A percentile compares a stretch with the other conserved stretches of the same genome.
phyloP scores from a whole-genome alignment of 768 basidiomycete species.

The Tricholoma bakamatsutake region DNA sequence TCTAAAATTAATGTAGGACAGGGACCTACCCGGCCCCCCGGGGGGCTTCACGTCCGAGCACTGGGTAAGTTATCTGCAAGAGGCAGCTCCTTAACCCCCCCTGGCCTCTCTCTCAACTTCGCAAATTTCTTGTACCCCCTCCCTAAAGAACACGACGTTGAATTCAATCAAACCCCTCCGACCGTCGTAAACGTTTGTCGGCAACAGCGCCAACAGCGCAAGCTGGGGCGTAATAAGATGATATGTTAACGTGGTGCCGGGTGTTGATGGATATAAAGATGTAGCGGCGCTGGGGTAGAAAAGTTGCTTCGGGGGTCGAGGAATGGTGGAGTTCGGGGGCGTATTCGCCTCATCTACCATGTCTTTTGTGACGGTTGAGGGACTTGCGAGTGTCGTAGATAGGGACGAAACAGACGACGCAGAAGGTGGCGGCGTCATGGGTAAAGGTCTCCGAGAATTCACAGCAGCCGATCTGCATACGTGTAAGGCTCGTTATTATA shows the following conservation, averaged over 20 bases:
- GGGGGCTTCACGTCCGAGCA: background rate
- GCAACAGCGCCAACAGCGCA: slow-evolving; percentile 66
- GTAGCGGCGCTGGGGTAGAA: slow-evolving; percentile 71
- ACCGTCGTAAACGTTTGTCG: slow-evolving; percentile 66
- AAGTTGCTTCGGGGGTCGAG: slow-evolving; percentile 32
- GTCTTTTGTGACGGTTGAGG: slow-evolving; percentile 16
- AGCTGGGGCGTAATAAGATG: slow-evolving; percentile 73
- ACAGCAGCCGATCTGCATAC: slow-evolving; percentile 25
- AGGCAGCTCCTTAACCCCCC: slow-evolving; percentile 8
- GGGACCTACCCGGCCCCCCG: background rate
- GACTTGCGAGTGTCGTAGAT: slow-evolving; percentile 14
- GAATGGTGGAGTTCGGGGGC: slow-evolving; percentile 3
- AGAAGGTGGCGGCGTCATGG: slow-evolving; percentile 22
- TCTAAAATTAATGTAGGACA: slow-evolving; percentile 5
- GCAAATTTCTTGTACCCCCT: slow-evolving; percentile 79
- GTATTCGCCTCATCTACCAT: slow-evolving; percentile 7
- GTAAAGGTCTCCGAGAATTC: slow-evolving; percentile 20
- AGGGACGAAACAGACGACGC: slow-evolving; percentile 19
- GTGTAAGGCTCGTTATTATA: background rate
- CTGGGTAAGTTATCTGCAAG: background rate
- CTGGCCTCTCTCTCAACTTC: slow-evolving; percentile 61
- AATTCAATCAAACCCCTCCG: slow-evolving; percentile 77
- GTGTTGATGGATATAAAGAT: slow-evolving; percentile 49
- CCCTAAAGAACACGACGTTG: slow-evolving; percentile 81
- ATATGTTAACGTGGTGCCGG: slow-evolving; percentile 77